Evolutionary conservation across 805 yeast genomes (phyloP).

Genomic region (Candida ortonii): DNA sequence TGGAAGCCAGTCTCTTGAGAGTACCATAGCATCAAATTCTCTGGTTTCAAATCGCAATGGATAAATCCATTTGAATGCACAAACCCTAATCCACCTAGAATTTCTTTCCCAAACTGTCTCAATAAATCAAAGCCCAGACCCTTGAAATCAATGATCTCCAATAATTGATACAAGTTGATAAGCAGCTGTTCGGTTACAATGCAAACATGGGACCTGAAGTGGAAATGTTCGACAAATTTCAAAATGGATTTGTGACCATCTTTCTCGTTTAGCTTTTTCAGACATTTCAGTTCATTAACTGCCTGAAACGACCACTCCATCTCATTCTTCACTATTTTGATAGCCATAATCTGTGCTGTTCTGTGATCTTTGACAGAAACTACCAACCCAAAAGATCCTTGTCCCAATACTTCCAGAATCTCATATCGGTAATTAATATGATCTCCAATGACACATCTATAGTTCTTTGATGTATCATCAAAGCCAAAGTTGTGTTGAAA

Average conservation of each 20-base stretch:
- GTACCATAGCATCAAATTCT: slow-evolving; percentile 60
- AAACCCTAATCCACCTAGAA: slow-evolving; percentile 57
- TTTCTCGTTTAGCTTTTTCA: slow-evolving; percentile 44
- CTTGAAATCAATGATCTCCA: slow-evolving; percentile 47
- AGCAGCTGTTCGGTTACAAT: slow-evolving; percentile 73
- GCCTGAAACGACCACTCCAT: slow-evolving; percentile 76
- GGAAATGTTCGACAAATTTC: slow-evolving; percentile 64
- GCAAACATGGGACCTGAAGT: slow-evolving; percentile 79
- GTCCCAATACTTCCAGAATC: slow-evolving; percentile 57
- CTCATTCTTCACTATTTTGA: slow-evolving; percentile 74
- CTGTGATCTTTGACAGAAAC: slow-evolving; percentile 67
- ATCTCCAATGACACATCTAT: slow-evolving; percentile 53
- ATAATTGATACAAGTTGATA: slow-evolving; percentile 59
- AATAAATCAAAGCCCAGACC: slow-evolving; percentile 47
- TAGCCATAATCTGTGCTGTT: slow-evolving; percentile 55
- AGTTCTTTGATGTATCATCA: slow-evolving; percentile 68
- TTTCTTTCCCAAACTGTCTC: slow-evolving; percentile 47
- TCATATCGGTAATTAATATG: slow-evolving; percentile 77
- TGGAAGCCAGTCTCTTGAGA: slow-evolving; percentile 31
- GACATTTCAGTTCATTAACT: slow-evolving; percentile 66
- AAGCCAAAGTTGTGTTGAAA: slow-evolving; percentile 58
- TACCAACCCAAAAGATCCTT: slow-evolving; percentile 83
- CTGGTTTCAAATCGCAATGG: slow-evolving; percentile 88
- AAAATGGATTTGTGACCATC: slow-evolving; percentile 39
- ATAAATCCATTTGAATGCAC: slow-evolving; percentile 57